Evolutionary conservation across 129 eudicot genomes (phyloP), one percentile per base, ranked within the genome.

Genomic region (Escallonia herrerae): DNA sequence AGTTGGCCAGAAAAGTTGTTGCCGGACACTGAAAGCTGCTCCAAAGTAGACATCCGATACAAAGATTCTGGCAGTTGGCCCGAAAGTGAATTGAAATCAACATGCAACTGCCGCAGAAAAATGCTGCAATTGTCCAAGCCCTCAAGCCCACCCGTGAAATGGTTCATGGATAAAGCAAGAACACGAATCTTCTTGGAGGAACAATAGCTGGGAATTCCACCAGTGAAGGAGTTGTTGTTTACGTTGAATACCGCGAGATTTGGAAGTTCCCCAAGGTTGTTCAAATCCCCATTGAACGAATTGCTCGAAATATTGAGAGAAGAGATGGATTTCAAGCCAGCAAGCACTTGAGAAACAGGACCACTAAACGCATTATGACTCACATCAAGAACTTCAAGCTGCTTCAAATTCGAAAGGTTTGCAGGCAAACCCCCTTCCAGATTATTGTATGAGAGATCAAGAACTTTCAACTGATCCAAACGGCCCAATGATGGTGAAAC

Each of bases 131-230:
- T 83, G 4, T 55, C 76, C 12, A 88, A 73, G 46, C 80, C 74
- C 63, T 81, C 76, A 72, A 93, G 87, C 15, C 64, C 83, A 6
- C 95, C 98, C n/a, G 81, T 56, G 37, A 93, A 76, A 58, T 74
- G 80, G 69, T 93, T 93, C 78, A 67, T 58, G 13, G 99, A 88
- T 56, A 93, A 58, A 80, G 89, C 96, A 56, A 93, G 83, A 74
- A 83, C 63, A 69, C 53, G 84, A 60, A 93, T 75, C 54, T 75
- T 76, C 9, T 40, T 52, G 2, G 91, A 73, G 33, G 74, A 72
- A 22, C 33, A 22, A 22, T 22, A 22, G 51, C 48, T 68, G 84
- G 91, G 89, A 56, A 78, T 73, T 49, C 68, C 76, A 69, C 96
- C 98, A 43, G 78, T 15, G 47, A 91, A 83, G 13, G 77, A 77